phyloP scores from a whole-genome alignment of 345 rosid species.

The Hibiscus trionum region DNA sequence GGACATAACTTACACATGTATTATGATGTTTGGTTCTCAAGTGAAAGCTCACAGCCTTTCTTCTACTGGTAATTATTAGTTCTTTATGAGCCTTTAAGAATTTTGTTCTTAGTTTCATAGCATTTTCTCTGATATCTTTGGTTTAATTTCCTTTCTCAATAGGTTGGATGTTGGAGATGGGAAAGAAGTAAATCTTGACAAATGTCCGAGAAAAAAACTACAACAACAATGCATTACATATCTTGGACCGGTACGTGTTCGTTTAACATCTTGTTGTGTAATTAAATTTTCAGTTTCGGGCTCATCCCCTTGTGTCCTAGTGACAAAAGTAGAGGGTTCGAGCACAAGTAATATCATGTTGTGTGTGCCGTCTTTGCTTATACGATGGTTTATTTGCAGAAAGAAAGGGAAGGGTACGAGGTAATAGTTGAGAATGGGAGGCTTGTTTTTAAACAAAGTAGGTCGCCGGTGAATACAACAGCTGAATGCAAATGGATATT shows the following conservation, averaged over 20 bases:
- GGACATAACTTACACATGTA: slow-evolving; percentile 65
- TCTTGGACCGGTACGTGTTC: slow-evolving; percentile 51
- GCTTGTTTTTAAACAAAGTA: slow-evolving; percentile 31
- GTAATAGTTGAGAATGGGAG: slow-evolving; percentile 45
- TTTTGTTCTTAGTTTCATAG: not conserved
- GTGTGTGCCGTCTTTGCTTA: not conserved
- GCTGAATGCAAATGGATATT: slow-evolving; percentile 64
- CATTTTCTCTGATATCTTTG: not conserved
- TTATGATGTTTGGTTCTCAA: slow-evolving; percentile 49
- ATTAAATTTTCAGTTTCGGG: not conserved
- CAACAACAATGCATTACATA: slow-evolving; percentile 52
- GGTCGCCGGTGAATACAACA: slow-evolving; percentile 26
- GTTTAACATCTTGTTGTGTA: not conserved
- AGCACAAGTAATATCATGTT: too few relatives aligned
- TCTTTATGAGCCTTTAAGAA: not conserved
- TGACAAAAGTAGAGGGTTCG: too few relatives aligned
- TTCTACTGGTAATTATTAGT: slow-evolving; percentile 48
- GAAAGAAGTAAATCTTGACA: slow-evolving; percentile 37
- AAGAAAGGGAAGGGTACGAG: slow-evolving; percentile 47
- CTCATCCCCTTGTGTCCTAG: too few relatives aligned
- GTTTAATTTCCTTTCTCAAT: not conserved
- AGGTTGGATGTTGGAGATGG: slow-evolving; percentile 72
- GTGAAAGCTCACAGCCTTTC: slow-evolving; percentile 55
- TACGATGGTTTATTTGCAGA: slow-evolving; percentile 21
- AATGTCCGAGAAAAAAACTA: slow-evolving; percentile 37